Base-by-base conservation (phyloP, 768 basidiomycete genomes). In the Austroboletus eburneus region DNA sequence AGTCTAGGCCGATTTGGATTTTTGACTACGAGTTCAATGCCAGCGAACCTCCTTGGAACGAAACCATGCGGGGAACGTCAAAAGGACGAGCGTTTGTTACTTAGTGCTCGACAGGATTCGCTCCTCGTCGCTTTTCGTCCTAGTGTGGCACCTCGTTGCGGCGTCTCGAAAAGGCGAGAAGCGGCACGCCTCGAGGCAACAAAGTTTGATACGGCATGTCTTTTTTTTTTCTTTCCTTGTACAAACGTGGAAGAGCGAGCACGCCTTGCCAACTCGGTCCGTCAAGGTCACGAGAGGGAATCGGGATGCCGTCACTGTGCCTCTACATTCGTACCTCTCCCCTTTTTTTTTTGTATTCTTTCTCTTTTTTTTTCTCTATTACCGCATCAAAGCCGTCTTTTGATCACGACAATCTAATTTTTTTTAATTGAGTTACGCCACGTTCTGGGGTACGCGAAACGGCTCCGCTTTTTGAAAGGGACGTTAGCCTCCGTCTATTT, bases 391-490 rank as follows among this genome's bases (percentile, higher is more conserved):
- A 27, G 38, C 38, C 50, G 33, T 23, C 6, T 6, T 7, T 7
- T 5, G 18, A 46, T 45, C 54, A 40, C 39, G 45, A 46, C 39
- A 51, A 36, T 38, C 45, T 50, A 33, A 35, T 10, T 5, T 35
- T 18, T 35, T 35, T 30, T 17, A 30, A 32, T 21, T 38, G 23
- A 33, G 42, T 29, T 8, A 17, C n/a, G 29, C 49, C 63, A 63
- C 63, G 62, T 63, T 65, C 48, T 43, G 54, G 62, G 62, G 63
- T 62, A 49, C 44, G 8, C 41, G 48, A 43, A 40, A 18, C 63
- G 54, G 60, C 22, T 36, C 60, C 60, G 57, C 41, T 21, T 42
- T 32, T 32, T 32, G 30, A 13, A 34, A 7, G 29, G 29, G 7
- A 29, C 29, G 29, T 34, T 12, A 27, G 27, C 12, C 27, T 6